Evolutionary conservation across 495 filamentous ascomycete genomes (phyloP), one percentile per base, ranked within the genome.

Genomic region (Parathielavia hyrcaniae): DNA sequence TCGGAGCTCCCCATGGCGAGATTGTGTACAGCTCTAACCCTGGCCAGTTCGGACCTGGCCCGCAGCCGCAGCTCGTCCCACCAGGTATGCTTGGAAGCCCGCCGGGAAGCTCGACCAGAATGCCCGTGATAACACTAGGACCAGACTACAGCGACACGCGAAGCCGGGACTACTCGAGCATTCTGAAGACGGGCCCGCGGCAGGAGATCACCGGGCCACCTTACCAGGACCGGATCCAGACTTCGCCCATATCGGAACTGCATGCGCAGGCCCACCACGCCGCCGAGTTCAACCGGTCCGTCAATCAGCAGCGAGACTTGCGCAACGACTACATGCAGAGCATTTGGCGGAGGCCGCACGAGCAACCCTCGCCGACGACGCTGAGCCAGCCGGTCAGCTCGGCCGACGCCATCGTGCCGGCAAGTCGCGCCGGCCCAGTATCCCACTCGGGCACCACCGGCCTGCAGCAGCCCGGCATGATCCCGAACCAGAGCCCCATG

Each of bases 131-230:
- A 69, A 86, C 89, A 70, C 81, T 88, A 73, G 81, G 81, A 57
- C 83, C 88, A 69, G 81, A 86, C 55, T 81, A 87, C 32, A 85
- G 88, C 60, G 90, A 96, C 64, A 81, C 85, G 49, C 82, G 90
- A 55, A 77, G 86, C 58, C 81, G 87, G 62, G 91, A 95, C 64
- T 91, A 92, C 64, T 87, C 85, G 64, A 86, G 79, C 63, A 86
- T 96, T 58, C 82, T 91, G 41, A 88, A 93, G 55, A 72, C 69
- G 34, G 75, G 73, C 22, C 85, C 89, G 7, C 81, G 91, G 30
- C 93, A 97, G 67, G 93, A 97, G 67, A 81, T 96, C 57, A 84
- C 88, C 4, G 95, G 93, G 19, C 85, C 86, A 23, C 80, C 91
- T 3, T 98, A 96, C 70, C 86, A 90, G 69, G 95, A 97, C 69